phyloP scores from a whole-genome alignment of 257 asterid species.

The Craterostigma plantagineum region DNA sequence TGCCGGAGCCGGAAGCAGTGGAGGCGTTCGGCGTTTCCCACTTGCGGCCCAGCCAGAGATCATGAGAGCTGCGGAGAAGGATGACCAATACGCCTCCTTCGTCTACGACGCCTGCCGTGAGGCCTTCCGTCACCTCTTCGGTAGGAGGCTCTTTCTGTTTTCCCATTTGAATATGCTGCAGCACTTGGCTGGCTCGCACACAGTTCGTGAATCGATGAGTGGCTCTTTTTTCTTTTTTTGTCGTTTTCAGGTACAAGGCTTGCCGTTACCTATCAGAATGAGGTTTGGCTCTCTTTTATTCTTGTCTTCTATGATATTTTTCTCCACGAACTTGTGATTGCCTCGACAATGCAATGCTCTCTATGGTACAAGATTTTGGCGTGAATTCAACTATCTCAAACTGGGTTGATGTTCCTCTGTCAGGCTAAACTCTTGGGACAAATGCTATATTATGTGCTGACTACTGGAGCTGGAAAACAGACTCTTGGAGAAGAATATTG shows the following conservation, averaged over 20 bases:
- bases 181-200: too few relatives aligned
- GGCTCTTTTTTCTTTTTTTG: background rate
- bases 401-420: constrained; percentile 8
- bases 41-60: constrained; percentile 92
- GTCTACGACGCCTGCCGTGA: constrained; percentile 96
- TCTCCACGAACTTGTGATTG: background rate
- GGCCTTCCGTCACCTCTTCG: constrained; percentile 95
- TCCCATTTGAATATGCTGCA: background rate
- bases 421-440: constrained; percentile 94
- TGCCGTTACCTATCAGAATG: constrained; percentile 81
- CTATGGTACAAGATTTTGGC: too few relatives aligned
- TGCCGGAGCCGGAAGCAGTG: constrained; percentile 21
- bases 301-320: background rate
- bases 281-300: constrained; percentile 32
- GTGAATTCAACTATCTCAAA: background rate
- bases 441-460: constrained; percentile 78
- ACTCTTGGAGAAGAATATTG: constrained; percentile 98
- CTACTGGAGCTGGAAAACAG: constrained; percentile 94
- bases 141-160: constrained; percentile 13
- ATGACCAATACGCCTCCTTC: constrained; percentile 90
- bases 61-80: constrained; percentile 98
- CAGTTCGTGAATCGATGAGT: background rate
- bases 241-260: constrained; percentile 60
- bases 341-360: background rate
- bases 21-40: constrained; percentile 37